Evolutionary conservation across 257 asterid genomes (phyloP), one percentile per base, ranked within the genome.

Genomic region (Gardenia jasminoides): DNA sequence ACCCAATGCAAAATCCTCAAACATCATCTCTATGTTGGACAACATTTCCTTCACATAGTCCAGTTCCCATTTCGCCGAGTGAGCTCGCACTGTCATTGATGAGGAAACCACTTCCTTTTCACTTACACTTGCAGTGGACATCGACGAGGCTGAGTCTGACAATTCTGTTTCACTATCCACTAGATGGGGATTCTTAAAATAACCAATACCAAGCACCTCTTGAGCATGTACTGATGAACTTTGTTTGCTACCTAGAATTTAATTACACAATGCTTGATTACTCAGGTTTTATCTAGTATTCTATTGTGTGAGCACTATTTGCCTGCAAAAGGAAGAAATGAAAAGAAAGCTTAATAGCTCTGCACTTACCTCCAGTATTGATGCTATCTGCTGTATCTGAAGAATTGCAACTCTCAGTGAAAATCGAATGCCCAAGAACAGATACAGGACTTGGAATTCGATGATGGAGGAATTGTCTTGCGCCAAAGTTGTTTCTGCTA

Each of bases 61-160:
- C 58, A 88, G 76, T 74, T 92, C 97, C 88, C 90, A 91, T 28
- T 79, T 82, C 67, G 46, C 46, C 33, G 88, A 72, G 74, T 73
- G 82, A 43, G 33, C 67, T 7, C 24, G 65, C 61, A 70, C 56
- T 5, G n/a, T 54, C 62, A 72, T 68, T 76, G 66, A 24, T 50
- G 78, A 58, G 58, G 80, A 20, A 47, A 75, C 79, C 43, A 48
- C 71, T 48, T 44, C 80, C 86, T 80, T 76, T 75, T 82, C 73
- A 1, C 78, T 80, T 17, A 79, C 24, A 41, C 77, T 82, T 76
- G 41, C 22, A 31, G 76, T 36, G 39, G 79, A 87, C 72, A 79
- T 69, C 17, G 99, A 95, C 80, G 97, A 91, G 77, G 96, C 98
- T 16, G 97, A 93, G 85, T 96, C 98, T 24, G 89, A 88, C 77